phyloP scores from a whole-genome alignment of 2,329 filamentous ascomycete species.

The Chaetomium strumarium region DNA sequence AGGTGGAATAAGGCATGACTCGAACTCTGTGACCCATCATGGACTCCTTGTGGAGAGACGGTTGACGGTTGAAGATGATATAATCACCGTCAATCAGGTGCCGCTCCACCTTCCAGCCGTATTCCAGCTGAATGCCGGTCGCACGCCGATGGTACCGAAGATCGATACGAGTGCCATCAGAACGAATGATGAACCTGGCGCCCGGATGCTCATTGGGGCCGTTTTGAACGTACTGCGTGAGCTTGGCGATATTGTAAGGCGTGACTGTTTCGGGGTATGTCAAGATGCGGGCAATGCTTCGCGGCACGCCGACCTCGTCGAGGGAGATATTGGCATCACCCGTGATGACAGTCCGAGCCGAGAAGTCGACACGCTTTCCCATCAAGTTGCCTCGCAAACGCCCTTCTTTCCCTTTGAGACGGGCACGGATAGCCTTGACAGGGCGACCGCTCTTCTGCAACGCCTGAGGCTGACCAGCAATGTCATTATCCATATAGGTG shows the following conservation, averaged over 20 bases:
- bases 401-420: conserved; percentile 98
- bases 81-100: conserved; percentile 95
- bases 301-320: conserved; percentile 94
- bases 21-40: conserved; percentile 99
- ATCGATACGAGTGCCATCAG: conserved; percentile 91
- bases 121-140: conserved; percentile 79
- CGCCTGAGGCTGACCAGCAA: conserved; percentile 88
- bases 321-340: conserved; percentile 95
- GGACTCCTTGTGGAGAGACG: conserved; percentile 97
- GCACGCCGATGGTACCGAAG: conserved; percentile 87
- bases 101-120: conserved; percentile 97
- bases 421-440: conserved; percentile 92
- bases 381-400: conserved; percentile 97
- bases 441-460: conserved; percentile 95
- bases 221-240: conserved; percentile 84
- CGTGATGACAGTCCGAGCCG: conserved; percentile 98
- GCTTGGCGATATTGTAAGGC: conserved; percentile 91
- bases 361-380: conserved; percentile 99
- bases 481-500: conserved; percentile 99
- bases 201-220: conserved; percentile 93
- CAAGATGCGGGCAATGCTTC: conserved; percentile 84
- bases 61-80: conserved; percentile 99
- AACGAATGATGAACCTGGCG: conserved; percentile 91
- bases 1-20: conserved; percentile 99
- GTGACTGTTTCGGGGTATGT: conserved; percentile 98